A percentile compares a stretch with the other conserved stretches of the same genome.
Conservation (phyloP, 2,329 filamentous ascomycete species). For the Amauroascus niger region DNA sequence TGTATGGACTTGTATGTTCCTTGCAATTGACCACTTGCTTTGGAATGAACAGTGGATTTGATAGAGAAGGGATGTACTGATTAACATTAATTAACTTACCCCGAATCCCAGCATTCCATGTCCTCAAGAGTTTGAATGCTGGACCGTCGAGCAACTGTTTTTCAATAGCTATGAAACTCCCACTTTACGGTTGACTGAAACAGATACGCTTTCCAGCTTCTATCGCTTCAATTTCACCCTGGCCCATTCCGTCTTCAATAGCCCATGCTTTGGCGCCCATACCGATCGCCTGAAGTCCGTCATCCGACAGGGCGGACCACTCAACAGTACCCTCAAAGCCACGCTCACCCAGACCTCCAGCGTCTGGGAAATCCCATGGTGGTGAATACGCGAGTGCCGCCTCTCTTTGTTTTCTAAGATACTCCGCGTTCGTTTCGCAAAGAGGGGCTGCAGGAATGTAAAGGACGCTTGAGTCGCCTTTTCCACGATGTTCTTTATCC, state of each 20-base stretch:
- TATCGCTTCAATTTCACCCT: constrained; percentile 45
- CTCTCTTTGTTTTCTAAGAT: constrained; percentile 60
- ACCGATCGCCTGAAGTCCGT: constrained; percentile 49
- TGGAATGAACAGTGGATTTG: too few species aligned
- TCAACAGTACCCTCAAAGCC: constrained; percentile 33
- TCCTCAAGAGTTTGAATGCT: too few species aligned
- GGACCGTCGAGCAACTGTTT: too few species aligned
- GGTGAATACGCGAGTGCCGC: constrained; percentile 60
- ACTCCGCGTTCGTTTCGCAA: constrained; percentile 63
- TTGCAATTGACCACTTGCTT: too few species aligned
- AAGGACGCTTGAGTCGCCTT: constrained; percentile 66
- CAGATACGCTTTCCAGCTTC: constrained; percentile 46
- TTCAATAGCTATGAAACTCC: too few species aligned
- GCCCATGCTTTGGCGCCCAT: constrained; percentile 43
- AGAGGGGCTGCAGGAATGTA: constrained; percentile 84
- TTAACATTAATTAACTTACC: too few species aligned
- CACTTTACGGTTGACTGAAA: constrained; percentile 29
- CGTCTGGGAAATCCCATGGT: constrained; percentile 60
- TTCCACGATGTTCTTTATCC: constrained; percentile 64
- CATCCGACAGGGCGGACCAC: constrained; percentile 34
- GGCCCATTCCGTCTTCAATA: constrained; percentile 37
- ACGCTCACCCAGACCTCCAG: constrained; percentile 34
- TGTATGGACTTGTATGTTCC: too few species aligned
- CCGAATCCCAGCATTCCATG: too few species aligned
- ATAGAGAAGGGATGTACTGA: too few species aligned